Base-by-base conservation (phyloP, 805 yeast genomes). In the Ogataea trehalophila region DNA sequence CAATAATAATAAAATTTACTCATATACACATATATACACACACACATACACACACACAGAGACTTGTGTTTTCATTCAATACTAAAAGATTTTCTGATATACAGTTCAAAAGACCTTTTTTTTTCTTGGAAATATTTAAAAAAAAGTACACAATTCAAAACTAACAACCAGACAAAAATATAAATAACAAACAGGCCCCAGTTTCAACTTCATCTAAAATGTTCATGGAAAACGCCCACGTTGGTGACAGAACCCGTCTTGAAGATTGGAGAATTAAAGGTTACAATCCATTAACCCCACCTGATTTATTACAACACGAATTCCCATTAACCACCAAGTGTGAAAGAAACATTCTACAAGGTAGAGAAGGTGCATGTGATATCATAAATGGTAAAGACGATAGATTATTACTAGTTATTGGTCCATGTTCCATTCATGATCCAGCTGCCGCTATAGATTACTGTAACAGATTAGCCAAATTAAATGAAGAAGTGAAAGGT, bases 381-480 rank as follows among this genome's bases (percentile, higher is more conserved):
- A 81, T 92, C 54, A 69, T 92, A 44, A 74, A 83, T 49, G 96
- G 96, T 46, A 74, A 77, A 50, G 96, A 89, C 61, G 99, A 92
- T 70, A 77, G 97, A 55, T 69, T 92, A 55, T 75, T 94, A 39
- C 83, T 94, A 31, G 89, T 94, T 33, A 87, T 94, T 52, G 99
- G 99, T 0, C 99, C 99, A 45, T 94, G 99, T 69, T 92, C 98
- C 7, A 83, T 94, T 54, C 98, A 94, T 66, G 99, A 94, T 66
- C 89, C 97, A 33, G 76, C 70, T 41, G 95, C 97, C 33, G 99
- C 98, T 6, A 65, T 87, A 53, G 98, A 91, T 55, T 94, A 92
- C 73, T 87, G 92, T 59, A 72, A 75, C 34, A 73, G 81, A 59
- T 77, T 92, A 48, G 69, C 78, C 39, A 73, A 72, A 46, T 64